Evolutionary conservation across 1,284 basidiomycete species (phyloP).

Genomic region (Anthracocystis panici-leucophaei): DNA sequence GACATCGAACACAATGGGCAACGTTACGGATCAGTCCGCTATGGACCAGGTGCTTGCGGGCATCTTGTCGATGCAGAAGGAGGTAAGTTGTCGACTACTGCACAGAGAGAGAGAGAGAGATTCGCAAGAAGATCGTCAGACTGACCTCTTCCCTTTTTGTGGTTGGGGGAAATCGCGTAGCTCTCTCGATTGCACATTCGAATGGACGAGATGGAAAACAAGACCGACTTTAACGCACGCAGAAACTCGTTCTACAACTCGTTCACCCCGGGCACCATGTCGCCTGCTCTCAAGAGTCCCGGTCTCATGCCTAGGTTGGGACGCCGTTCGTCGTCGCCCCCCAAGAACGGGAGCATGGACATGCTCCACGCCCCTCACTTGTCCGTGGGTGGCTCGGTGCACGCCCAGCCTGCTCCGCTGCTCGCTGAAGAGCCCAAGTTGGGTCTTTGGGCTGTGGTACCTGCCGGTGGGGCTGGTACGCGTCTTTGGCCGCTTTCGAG

Average conservation of each 20-base stretch:
- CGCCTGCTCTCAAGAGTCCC: conserved; percentile 48
- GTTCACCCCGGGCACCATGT: conserved; percentile 34
- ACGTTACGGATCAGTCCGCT: conserved; percentile 33
- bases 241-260: conserved; percentile 44
- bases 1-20: conserved; percentile 27
- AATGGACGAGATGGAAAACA: conserved; percentile 56
- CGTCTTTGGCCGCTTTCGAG: conserved; percentile 67
- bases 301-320: conserved; percentile 28
- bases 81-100: conserved; percentile 37
- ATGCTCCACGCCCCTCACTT: conserved; percentile 47
- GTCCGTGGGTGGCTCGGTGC: conserved; percentile 27
- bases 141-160: conserved; percentile 1
- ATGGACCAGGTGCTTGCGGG: conserved; percentile 62
- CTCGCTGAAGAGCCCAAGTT: conserved; percentile 63
- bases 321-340: conserved; percentile 52
- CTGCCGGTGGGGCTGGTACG: conserved; percentile 67
- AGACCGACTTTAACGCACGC: conserved; percentile 35
- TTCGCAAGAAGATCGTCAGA: background rate
- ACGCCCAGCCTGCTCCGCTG: conserved; percentile 53
- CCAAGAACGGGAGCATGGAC: conserved; percentile 35
- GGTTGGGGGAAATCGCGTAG: too few species aligned
- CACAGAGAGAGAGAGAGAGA: background rate
- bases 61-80: conserved; percentile 62
- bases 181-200: conserved; percentile 55
- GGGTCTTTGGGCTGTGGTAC: conserved; percentile 67